Base-by-base conservation (phyloP, 1,284 basidiomycete genomes). In the Moesziomyces parantarcticus region DNA sequence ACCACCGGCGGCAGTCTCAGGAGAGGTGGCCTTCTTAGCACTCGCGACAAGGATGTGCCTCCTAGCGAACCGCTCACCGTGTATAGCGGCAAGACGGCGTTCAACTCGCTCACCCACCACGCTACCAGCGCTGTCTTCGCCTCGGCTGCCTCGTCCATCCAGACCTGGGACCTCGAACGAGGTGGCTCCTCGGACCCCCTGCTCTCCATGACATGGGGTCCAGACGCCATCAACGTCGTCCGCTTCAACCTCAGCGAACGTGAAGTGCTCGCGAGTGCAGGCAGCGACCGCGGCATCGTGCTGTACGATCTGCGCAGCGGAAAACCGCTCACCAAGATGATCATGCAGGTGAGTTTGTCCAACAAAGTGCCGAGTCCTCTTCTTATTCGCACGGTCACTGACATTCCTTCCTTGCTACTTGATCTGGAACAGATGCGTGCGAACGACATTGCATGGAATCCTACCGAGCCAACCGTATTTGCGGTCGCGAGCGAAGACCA, bases 401-500 rank as follows among this genome's bases (percentile, higher is more conserved):
- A 18, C 36, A 4, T 39, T 2, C 16, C 18, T 18, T 39, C 5
- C 16, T 39, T 18, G 16, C 36, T 32, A 6, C 11, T 22, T 32
- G 39, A n/a, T 34, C 3, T 3, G 13, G 13, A 11, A 32, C 39
- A 73, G 89, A 78, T 85, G 82, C 81, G 85, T 22, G 77, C 85
- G n/a, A 99, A 99, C 78, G 88, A 92, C 39, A 87, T 99, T 5
- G 88, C 93, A 21, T 99, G 95, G 94, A 97, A 93, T 50, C 96
- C 97, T 0, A 94, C 93, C 0, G 91, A 96, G 83, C 96, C 97
- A 1, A 97, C 95, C 0, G 88, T 91, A 4, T 86, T 98, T 40
- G 89, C 98, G 3, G 89, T 98, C 16, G 97, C 93, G 14, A 97
- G 94, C 1, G 97, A 99, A 86, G 97, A 99, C 83, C 95, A 98